Base-by-base conservation (phyloP, 331 rosid species). In the Malus hybrid region DNA sequence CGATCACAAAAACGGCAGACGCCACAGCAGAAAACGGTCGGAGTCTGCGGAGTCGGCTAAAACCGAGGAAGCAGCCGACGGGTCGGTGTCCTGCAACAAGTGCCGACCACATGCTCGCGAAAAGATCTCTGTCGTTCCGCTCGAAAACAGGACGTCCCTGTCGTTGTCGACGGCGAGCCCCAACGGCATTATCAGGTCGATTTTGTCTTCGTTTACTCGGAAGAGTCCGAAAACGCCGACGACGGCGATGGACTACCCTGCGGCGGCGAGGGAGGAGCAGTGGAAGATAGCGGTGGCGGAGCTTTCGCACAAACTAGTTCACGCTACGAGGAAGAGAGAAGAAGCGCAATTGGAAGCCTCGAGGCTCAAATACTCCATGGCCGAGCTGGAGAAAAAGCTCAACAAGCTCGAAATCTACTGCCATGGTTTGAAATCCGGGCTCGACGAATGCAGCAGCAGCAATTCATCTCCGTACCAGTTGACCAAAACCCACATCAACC, bases 351-450 rank as follows among this genome's bases (percentile, higher is more conserved):
- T 81, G 18, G 97, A 92, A 81, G 93, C 97, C 71, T 95, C 97
- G 0, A 80, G 92, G 85, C 89, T 94, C n/a, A 94, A 92, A 78
- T 75, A 82, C 67, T 88, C 99, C 71, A 92, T 94, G 97, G 75
- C 88, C 6, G 96, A 88, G 81, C 75, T 95, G 30, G 99, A 95
- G 84, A 92, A 89, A 78, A 95, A 95, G 67, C 97, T 95, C 65
- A 86, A 86, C 88, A 92, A 89, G 36, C 99, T 95, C 6, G 97
- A 95, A 70, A 22, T 86, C 18, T 94, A 92, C 66, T 92, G 99
- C 82, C 93, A 86, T 72, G 81, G 32, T 39, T 68, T 94, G 87
- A 91, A 92, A 42, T 86, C 95, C 0, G 97, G 90, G 1, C 92
- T 94, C 0, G 93, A 95, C 77, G 83, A 95, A 72, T 92, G 96